phyloP scores from a whole-genome alignment of 306 rosid genomes.

The Inga laurina region DNA sequence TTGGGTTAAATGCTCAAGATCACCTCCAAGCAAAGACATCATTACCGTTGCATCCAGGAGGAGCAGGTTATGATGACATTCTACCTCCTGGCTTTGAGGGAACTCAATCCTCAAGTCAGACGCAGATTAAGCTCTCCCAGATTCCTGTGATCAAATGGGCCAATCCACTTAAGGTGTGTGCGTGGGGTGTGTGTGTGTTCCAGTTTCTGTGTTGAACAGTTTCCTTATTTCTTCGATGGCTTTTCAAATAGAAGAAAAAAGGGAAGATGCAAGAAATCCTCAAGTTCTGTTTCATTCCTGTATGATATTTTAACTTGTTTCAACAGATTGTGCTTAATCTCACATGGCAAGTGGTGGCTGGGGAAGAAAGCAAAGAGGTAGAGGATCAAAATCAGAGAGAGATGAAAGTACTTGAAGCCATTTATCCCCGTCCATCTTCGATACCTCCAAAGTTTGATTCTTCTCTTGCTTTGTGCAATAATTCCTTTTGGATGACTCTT shows the following conservation, averaged over 20 bases:
- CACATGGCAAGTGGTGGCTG: slow-evolving; percentile 13
- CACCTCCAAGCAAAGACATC: slow-evolving; percentile 12
- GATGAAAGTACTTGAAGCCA: neutral
- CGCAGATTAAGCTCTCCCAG: slow-evolving; percentile 61
- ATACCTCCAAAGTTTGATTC: slow-evolving; percentile 11
- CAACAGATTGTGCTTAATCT: neutral
- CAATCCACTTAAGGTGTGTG: slow-evolving; percentile 73
- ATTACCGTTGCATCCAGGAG: slow-evolving; percentile 59
- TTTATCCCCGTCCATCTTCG: slow-evolving; percentile 15
- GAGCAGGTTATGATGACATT: slow-evolving; percentile 65
- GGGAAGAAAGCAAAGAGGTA: slow-evolving; percentile 21
- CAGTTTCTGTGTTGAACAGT: neutral
- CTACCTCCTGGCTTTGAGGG: slow-evolving; percentile 96
- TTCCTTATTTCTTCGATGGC: neutral
- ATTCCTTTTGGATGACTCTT: neutral
- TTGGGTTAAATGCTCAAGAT: slow-evolving; percentile 12
- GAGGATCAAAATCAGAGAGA: slow-evolving; percentile 17
- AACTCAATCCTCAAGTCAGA: slow-evolving; percentile 54
- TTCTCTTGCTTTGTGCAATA: neutral
- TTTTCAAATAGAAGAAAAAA: neutral
- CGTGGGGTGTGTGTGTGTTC: neutral
- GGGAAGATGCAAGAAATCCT: neutral
- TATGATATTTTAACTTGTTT: neutral
- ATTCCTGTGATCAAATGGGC: slow-evolving; percentile 76
- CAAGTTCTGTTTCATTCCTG: neutral